Evolutionary conservation across 106 monocot species (phyloP).

Genomic region (Alisma plantagoaquatica): DNA sequence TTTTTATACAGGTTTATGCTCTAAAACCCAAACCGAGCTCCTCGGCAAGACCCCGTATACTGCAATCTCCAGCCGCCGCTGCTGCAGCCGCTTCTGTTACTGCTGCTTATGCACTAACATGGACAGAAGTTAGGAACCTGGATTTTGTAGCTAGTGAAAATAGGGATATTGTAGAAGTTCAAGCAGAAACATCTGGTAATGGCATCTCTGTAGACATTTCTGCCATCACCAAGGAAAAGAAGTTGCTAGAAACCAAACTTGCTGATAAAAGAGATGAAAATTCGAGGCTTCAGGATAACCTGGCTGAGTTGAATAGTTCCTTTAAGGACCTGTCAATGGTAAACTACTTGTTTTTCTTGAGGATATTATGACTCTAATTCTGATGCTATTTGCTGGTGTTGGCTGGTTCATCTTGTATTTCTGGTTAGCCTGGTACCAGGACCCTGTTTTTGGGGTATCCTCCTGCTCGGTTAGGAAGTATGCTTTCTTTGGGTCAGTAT

Average conservation of each 20-base stretch:
- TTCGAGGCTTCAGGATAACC: conserved; percentile 30
- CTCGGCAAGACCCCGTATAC: conserved; percentile 37
- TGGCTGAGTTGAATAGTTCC: conserved; percentile 37
- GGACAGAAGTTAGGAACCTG: conserved; percentile 25
- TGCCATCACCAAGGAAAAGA: conserved; percentile 30
- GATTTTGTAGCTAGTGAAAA: conserved; percentile 5
- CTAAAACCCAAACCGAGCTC: conserved; percentile 47
- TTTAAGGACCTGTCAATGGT: conserved; percentile 51
- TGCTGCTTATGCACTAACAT: conserved; percentile 74
- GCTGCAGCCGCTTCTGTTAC: conserved; percentile 93
- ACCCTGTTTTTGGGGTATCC: too few species aligned
- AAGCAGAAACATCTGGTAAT: conserved; percentile 4
- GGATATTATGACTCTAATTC: not conserved
- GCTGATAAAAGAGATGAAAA: conserved; percentile 57
- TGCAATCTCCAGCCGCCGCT: conserved; percentile 86
- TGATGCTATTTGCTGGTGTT: not conserved
- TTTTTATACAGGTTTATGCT: conserved; percentile 48
- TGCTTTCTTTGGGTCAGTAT: too few species aligned
- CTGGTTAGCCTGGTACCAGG: too few species aligned
- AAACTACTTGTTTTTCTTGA: conserved; percentile 7
- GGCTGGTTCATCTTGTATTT: too few species aligned
- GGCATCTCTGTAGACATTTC: conserved; percentile 9
- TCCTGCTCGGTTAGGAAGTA: too few species aligned
- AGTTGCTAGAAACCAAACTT: conserved; percentile 42
- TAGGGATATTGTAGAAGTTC: conserved; percentile 9